Base-by-base conservation (phyloP, 2,329 filamentous ascomycete species). In the Dactylellina leptospora region DNA sequence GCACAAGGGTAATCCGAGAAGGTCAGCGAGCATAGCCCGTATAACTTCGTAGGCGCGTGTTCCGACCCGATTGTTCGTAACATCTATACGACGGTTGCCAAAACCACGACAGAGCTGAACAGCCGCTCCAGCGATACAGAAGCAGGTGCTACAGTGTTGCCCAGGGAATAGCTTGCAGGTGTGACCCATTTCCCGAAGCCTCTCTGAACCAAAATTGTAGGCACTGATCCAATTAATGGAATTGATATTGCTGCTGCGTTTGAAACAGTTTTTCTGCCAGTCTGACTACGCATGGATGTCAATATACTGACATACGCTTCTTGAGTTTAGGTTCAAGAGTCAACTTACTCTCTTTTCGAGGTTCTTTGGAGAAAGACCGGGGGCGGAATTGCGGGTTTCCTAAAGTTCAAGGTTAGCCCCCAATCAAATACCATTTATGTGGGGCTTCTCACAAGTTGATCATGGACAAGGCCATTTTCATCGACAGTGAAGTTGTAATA, bases 51-150 rank as follows among this genome's bases (percentile, higher is more conserved):
- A 27, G 18, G 20, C 33, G 18, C 18, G 18, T 18, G 10, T 6
- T 3, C 56, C 44, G 8, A 71, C n/a, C 22, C 54, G 16, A 8
- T 22, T 4, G 4, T 61, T 69, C 1, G 47, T 11, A 10, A 69
- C 47, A 5, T 22, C 1, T 48, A 69, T 23, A 10, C 25, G 1
- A 27, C n/a, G 4, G 27, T 30, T 20, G 18, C 50, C n/a, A 16
- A 2, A 22, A 16, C 56, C 56, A 13, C 56, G 48, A 28, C 64
- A 71, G 11, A 71, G 50, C n/a, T 58, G 48, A 18, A 71, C 11
- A 23, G 64, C n/a, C 6, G 64, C 58, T 18, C 42, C 33, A 36
- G 40, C 22, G 5, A 23, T 13, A 22, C 64, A 71, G 4, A 10
- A 22, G 28, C 64, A 71, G 30, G 28, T 58, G 18, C 13, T 6